Conservation (phyloP, 1,284 basidiomycete genomes). For the Sporisorium exsertum region DNA sequence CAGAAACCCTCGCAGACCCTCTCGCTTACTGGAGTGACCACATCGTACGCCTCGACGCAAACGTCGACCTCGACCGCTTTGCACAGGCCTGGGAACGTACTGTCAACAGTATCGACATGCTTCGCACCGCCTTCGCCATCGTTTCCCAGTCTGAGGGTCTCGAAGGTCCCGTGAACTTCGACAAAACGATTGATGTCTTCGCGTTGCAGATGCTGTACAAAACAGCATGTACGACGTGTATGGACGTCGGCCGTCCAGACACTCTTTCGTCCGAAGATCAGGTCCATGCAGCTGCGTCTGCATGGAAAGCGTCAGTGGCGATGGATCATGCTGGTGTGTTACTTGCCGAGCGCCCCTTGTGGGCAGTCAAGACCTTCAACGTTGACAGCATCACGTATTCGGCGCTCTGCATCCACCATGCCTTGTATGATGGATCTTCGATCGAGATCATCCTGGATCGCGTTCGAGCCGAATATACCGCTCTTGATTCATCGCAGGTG, state of each 20-base stretch:
- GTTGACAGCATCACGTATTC: not conserved
- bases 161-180: slow-evolving; percentile 1
- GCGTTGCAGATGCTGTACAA: slow-evolving; percentile 9
- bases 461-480: slow-evolving; percentile 13
- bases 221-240: not conserved
- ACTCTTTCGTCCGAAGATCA: not conserved
- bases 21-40: slow-evolving; percentile 17
- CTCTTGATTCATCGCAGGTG: not conserved
- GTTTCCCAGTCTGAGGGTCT: slow-evolving; percentile 4
- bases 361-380: slow-evolving; percentile 1
- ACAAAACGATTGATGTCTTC: not conserved
- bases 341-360: slow-evolving; percentile 7
- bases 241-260: not conserved
- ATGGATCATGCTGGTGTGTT: not conserved
- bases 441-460: slow-evolving; percentile 13
- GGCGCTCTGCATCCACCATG: slow-evolving; percentile 23
- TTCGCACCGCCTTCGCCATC: slow-evolving; percentile 15
- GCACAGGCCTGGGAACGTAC: slow-evolving; percentile 6
- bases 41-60: slow-evolving; percentile 1
- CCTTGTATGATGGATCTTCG: slow-evolving; percentile 23
- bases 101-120: slow-evolving; percentile 5
- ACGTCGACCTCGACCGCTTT: slow-evolving; percentile 8
- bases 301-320: slow-evolving; percentile 4
- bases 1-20: slow-evolving; percentile 21
- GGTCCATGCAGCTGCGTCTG: not conserved